Evolutionary conservation across 2,329 filamentous ascomycete species (phyloP), one percentile per base, ranked within the genome.

Genomic region (Aspergillus brunneoviolaceus): DNA sequence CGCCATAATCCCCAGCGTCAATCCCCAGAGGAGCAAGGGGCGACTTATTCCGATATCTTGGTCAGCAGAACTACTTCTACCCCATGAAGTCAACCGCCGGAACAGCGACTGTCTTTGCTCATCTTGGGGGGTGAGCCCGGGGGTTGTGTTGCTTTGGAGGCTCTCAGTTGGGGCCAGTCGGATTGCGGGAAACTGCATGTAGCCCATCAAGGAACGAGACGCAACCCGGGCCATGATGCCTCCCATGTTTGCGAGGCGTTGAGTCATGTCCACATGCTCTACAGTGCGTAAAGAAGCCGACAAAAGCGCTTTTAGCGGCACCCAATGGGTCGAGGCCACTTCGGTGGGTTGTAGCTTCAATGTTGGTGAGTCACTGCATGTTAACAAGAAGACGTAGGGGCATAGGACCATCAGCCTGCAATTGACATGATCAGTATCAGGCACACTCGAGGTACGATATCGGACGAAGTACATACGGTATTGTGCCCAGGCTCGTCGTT

Each of bases 261-360:
- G 84, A 2, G 85, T 84, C 49, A 89, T 84, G 70, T 90, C 85
- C 57, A 88, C 85, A 64, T 84, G 82, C 69, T 87, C 85, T 60
- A 84, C 80, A 0, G 86, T 88, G 23, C 86, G 81, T n/a, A 85
- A 79, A 1, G 78, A 77, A 2, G 86, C 82, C 1, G 84, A 82
- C n/a, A 89, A 77, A 7, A 90, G 80, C 19, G 82, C 82, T 55
- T 84, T 80, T 2, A 90, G 72, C 12, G 88, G 84, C 4, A 90
- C 86, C 88, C 87, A 90, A 71, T 90, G 87, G 2, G 85, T 84
- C 1, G 86, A 86, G 25, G 85, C 87, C 21, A 90, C 86, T 75
- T 90, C 88, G 33, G 84, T 84, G 4, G 87, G 87, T 67, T 90
- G 87, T n/a, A 90, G 78, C 50, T 80, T 80, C 45, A 90, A 78